A percentile compares a stretch with the other conserved stretches of the same genome.
phyloP scores from a whole-genome alignment of 1,284 basidiomycete genomes.

The Sphaerobolus stellatus region DNA sequence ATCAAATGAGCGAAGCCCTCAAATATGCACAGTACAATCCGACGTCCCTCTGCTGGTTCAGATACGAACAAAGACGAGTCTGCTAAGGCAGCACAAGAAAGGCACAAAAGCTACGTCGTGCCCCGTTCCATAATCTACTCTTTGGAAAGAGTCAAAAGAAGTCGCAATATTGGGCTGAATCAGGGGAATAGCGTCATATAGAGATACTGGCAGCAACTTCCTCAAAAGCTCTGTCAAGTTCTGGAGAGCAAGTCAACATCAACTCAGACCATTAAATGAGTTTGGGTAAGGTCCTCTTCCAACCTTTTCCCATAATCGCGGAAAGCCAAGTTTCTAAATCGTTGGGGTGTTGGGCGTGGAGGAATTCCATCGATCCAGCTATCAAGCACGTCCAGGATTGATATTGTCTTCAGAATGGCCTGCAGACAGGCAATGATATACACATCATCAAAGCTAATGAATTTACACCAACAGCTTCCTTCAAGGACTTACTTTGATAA shows the following conservation, averaged over 20 bases:
- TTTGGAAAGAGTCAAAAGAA: constrained; percentile 87
- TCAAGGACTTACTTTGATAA: no score
- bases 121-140: constrained; percentile 96
- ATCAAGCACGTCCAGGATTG: constrained; percentile 69
- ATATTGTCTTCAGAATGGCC: constrained; percentile 50
- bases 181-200: constrained; percentile 51
- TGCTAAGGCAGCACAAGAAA: constrained; percentile 72
- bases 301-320: constrained; percentile 82
- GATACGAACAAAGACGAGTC: constrained; percentile 63
- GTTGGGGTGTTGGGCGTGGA: constrained; percentile 75
- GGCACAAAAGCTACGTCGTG: constrained; percentile 89
- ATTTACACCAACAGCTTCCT: no score
- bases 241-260: constrained; percentile 38
- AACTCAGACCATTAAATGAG: constrained; percentile 7
- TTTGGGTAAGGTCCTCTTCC: constrained; percentile 62
- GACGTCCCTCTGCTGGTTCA: constrained; percentile 19
- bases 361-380: constrained; percentile 84
- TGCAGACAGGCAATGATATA: constrained; percentile 28
- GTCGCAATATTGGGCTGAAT: constrained; percentile 76
- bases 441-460: no score
- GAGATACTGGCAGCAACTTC: constrained; percentile 47
- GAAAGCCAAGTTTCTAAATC: constrained; percentile 95
- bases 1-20: constrained; percentile 21
- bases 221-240: constrained; percentile 58
- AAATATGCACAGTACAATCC: constrained; percentile 20